Conservation (phyloP, 1,284 basidiomycete genomes). For the Ustilago xerochloae region DNA sequence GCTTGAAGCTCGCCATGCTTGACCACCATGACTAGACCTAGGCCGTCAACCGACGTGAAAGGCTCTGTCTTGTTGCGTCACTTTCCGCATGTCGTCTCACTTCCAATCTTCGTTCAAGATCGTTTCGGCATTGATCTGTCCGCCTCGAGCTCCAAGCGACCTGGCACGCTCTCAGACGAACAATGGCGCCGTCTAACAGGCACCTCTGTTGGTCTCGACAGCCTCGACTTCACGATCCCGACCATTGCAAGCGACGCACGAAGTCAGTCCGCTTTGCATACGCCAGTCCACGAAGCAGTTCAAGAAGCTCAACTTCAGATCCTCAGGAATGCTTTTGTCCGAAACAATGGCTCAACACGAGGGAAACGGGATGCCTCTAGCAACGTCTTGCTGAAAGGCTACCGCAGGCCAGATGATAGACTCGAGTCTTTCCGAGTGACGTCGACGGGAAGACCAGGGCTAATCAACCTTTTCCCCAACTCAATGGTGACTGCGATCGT, state of each 20-base stretch:
- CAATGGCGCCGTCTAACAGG: slow-evolving; percentile 20
- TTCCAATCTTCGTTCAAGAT: slow-evolving; percentile 21
- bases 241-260: not conserved
- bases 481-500: slow-evolving; percentile 78
- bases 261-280: not conserved
- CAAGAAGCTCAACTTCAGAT: slow-evolving; percentile 44
- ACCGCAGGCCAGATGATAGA: slow-evolving; percentile 72
- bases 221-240: not conserved
- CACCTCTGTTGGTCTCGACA: slow-evolving; percentile 15
- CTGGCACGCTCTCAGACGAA: slow-evolving; percentile 13
- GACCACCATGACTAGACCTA: no score
- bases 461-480: slow-evolving; percentile 78
- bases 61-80: slow-evolving; percentile 29
- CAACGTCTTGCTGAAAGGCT: slow-evolving; percentile 77
- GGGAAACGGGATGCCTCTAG: slow-evolving; percentile 4
- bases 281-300: slow-evolving; percentile 30
- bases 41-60: not conserved
- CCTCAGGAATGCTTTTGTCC: slow-evolving; percentile 10
- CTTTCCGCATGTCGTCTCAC: slow-evolving; percentile 16
- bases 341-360: not conserved
- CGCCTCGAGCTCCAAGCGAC: slow-evolving; percentile 13
- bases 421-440: slow-evolving; percentile 22
- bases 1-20: slow-evolving; percentile 9
- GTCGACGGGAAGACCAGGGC: slow-evolving; percentile 54
- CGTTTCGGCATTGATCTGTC: slow-evolving; percentile 16